These are phyloP conservation scores for Candida nemodendra DNA, from an alignment of 805 yeast species.

Conservation along the genomic window DNA sequence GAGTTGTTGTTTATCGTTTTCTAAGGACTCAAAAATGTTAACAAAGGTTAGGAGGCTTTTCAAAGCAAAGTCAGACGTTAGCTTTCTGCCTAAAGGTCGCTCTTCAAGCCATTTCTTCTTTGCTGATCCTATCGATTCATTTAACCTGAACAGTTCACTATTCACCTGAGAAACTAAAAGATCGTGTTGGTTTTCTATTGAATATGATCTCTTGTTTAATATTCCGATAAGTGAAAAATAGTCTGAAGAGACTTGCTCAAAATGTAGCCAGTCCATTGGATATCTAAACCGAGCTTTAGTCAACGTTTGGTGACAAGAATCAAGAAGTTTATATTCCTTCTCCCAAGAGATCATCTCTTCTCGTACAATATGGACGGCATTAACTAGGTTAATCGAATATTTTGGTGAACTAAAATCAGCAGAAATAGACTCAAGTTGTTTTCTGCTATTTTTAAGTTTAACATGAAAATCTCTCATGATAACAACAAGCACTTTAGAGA, in stretches of 20 bases:
- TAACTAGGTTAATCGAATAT: conserved; percentile 38
- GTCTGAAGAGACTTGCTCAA: conserved; percentile 61
- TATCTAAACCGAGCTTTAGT: conserved; percentile 45
- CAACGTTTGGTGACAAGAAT: conserved; percentile 30
- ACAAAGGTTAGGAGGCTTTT: conserved; percentile 31
- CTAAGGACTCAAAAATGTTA: conserved; percentile 10
- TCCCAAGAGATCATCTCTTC: conserved; percentile 24
- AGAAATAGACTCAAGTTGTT: conserved; percentile 35
- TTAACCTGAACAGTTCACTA: conserved; percentile 39
- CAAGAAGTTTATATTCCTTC: conserved; percentile 19
- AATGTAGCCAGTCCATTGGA: conserved; percentile 54
- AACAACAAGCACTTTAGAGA: conserved; percentile 38
- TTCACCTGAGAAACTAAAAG: conserved; percentile 43
- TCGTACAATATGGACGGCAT: conserved; percentile 35
- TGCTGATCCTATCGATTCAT: conserved; percentile 32
- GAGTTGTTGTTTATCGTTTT: conserved; percentile 21
- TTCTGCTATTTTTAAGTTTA: conserved; percentile 34
- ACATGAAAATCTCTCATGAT: conserved; percentile 32
- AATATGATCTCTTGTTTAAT: conserved; percentile 29
- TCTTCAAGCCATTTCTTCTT: conserved; percentile 46
- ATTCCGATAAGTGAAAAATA: conserved; percentile 40
- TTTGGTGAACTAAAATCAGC: conserved; percentile 38
- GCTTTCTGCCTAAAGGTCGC: conserved; percentile 45
- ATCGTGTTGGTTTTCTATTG: conserved; percentile 35
- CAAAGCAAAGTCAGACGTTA: conserved; percentile 46